Conservation (phyloP, 208 protist species). For the Trypanosoma platydactyli region DNA sequence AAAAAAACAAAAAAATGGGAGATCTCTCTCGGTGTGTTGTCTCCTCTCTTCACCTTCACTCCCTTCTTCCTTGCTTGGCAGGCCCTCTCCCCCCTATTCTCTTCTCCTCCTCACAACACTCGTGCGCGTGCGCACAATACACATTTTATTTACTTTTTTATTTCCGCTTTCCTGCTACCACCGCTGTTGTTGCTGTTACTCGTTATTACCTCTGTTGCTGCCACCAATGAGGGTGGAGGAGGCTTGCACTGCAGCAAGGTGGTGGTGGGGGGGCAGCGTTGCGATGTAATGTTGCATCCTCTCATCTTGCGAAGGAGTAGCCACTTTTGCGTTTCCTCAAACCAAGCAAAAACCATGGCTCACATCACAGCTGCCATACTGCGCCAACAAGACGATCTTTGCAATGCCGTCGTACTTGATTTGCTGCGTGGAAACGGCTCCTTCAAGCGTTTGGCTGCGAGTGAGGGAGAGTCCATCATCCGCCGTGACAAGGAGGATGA, state of each 20-base stretch:
- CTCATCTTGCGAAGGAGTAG: neutral
- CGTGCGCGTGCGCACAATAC: too few relatives aligned
- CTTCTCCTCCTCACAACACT: too few relatives aligned
- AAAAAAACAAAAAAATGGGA: too few relatives aligned
- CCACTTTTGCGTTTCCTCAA: neutral
- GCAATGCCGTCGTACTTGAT: slow-evolving; percentile 61
- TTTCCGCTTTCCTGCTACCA: too few relatives aligned
- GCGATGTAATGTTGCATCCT: neutral
- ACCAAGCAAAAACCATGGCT: slow-evolving; percentile 8
- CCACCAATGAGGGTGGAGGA: too few relatives aligned
- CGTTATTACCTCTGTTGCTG: too few relatives aligned
- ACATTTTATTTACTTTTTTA: too few relatives aligned
- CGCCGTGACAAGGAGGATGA: slow-evolving; percentile 84
- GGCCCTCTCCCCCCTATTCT: too few relatives aligned
- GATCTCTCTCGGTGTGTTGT: too few relatives aligned
- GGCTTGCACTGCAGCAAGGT: too few relatives aligned
- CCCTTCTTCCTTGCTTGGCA: neutral
- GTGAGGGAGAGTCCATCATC: slow-evolving; percentile 76
- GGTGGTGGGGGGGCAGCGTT: neutral
- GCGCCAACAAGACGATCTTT: slow-evolving; percentile 79
- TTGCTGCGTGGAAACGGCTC: slow-evolving; percentile 42
- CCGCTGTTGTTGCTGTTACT: too few relatives aligned
- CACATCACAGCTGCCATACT: slow-evolving; percentile 51
- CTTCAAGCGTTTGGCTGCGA: slow-evolving; percentile 61
- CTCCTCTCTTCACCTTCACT: neutral